Evolutionary conservation across 139 green algal genomes (phyloP), one percentile per base, ranked within the genome.

Genomic region (Tetradesmus obliquus): DNA sequence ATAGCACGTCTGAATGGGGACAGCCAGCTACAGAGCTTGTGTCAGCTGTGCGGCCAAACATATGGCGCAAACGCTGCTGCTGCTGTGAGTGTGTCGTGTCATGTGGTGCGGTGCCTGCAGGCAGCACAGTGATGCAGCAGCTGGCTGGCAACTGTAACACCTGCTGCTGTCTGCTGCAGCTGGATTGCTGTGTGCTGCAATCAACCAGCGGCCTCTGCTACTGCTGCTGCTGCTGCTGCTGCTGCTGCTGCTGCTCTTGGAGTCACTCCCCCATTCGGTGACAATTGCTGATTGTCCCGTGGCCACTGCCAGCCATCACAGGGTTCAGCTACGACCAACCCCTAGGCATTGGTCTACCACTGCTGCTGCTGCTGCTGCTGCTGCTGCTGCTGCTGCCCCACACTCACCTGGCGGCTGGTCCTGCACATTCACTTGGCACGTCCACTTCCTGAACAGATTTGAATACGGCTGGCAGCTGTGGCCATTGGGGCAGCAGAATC

Each of bases 401-500:
- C 24, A 53, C 87, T 4, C 76, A 86, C 87, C 74, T 62, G 87
- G 74, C 79, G 88, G 51, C 24, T 83, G 80, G 32, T 88, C 80
- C n/a, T 82, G 60, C n/a, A 91, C 88, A 57, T 91, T 55, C 7
- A 86, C 79, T 19, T 87, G 76, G 53, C 88, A 92, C 4, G 60
- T 87, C 88, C 88, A 92, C n/a, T 53, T 82, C 22, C 81, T 86
- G 66, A 92, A 92, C 15, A 55, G 5, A n/a, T 72, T 51, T 24
- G 9, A 20, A 10, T 22, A 22, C 7, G 89, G 89, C 89, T 92
- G 81, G 57, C 90, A 92, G 72, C 24, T 86, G 83, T 74, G 89
- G 22, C 90, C 90, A 82, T 92, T 88, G 0, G 90, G 90, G 90
- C 90, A 92, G 90, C 90, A 92, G 45, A 81, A 86, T 10, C 83